Base-by-base conservation (phyloP, 371 early-diverging fungal genomes). In the Mortierella sp. region DNA sequence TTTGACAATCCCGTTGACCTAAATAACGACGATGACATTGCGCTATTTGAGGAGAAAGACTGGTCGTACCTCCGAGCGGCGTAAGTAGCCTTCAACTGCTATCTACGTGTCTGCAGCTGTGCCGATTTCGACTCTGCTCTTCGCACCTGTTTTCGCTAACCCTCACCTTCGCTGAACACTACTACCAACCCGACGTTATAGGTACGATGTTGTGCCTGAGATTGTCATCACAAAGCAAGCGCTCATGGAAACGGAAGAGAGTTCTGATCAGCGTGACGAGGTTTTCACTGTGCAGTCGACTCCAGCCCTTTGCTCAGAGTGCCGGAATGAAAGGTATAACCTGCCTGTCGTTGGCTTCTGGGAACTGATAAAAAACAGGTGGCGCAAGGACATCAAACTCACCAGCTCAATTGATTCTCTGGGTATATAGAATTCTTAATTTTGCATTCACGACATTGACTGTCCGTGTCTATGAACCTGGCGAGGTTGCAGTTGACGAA, bases 151-250 rank as follows among this genome's bases (percentile, higher is more conserved):
- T 24, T 50, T 26, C 59, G 34, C 16, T 61, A 26, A 61, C 21
- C 31, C 19, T 13, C 2, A 16, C 43, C 43, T 3, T 34, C 19
- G 61, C 11, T 34, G 19, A 44, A n/a, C 53, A 48, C 24, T 57
- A 31, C 34, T 26, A 34, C 9, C 46, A 24, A 14, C 34, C 34
- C 53, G 8, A 57, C 50, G 6, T 0, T n/a, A 2, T 61, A 83
- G 83, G 24, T 83, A 83, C 54, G 77, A 59, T 8, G 82, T 82
- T 5, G 86, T 79, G 5, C 83, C 86, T 2, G 74, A 51, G 1
- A 54, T 86, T 31, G 37, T 71, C 10, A 34, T 82, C 26, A 67
- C 37, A 21, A 51, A 34, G 46, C 73, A 44, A 40, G 74, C 76
- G 16, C n/a, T 16, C 1, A 57, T 37, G 21, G 26, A 75, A 10